A percentile compares a stretch with the other conserved stretches of the same genome.
Conservation (phyloP, 441 rosid species). For the Rhodomyrtus psidioides region DNA sequence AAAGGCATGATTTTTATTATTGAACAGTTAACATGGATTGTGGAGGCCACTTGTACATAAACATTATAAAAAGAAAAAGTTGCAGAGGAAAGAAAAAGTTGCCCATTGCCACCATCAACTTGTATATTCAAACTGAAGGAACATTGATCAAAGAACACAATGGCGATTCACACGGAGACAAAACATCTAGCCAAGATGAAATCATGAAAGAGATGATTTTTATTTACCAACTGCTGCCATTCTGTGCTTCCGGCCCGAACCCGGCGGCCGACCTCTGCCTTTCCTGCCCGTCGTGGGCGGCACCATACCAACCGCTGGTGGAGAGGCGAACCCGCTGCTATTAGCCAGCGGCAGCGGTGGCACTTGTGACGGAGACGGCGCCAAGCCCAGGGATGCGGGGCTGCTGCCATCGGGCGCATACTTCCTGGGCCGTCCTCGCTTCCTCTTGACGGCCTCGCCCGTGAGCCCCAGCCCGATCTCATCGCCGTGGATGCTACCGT, state of each 20-base stretch:
- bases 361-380: neutral
- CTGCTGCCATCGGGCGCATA: conserved; percentile 8
- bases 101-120: neutral
- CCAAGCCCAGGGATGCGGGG: neutral
- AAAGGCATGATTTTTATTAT: neutral
- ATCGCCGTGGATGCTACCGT: neutral
- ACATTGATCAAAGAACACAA: neutral
- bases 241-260: conserved; percentile 17
- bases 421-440: conserved; percentile 31
- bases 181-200: neutral
- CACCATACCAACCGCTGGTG: neutral
- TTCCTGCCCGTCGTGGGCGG: neutral
- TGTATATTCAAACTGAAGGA: neutral
- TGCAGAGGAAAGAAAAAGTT: neutral
- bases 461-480: neutral
- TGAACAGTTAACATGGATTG: neutral
- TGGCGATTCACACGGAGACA: neutral
- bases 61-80: neutral
- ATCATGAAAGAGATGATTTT: neutral
- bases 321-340: neutral
- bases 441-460: conserved; percentile 16
- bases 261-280: conserved; percentile 28
- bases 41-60: neutral
- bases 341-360: neutral
- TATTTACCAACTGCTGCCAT: conserved; percentile 6